These are phyloP conservation scores for Rhodotorula toruloides DNA, from an alignment of 768 basidiomycete genomes.

Conservation along the genomic window DNA sequence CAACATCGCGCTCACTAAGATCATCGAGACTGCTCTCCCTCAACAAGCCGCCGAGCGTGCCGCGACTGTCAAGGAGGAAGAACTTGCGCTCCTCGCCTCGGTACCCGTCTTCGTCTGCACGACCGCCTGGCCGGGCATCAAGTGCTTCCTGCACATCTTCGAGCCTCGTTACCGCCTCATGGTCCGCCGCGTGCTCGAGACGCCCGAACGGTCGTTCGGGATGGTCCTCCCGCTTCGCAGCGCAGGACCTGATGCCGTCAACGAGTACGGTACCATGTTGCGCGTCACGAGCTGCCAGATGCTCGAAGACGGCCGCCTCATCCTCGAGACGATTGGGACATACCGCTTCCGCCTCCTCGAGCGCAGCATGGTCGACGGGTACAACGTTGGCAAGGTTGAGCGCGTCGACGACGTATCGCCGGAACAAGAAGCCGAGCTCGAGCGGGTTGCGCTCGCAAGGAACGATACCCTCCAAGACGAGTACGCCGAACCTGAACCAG, in stretches of 20 bases:
- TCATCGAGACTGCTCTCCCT: conserved; percentile 63
- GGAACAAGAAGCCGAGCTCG: conserved; percentile 49
- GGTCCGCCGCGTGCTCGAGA: conserved; percentile 89
- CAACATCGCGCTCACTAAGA: conserved; percentile 46
- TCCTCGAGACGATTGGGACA: conserved; percentile 68
- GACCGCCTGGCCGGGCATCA: conserved; percentile 84
- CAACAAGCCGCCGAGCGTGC: conserved; percentile 61
- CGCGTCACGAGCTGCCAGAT: conserved; percentile 79
- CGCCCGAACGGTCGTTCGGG: conserved; percentile 71
- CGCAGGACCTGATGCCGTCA: conserved; percentile 50
- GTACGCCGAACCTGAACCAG: not conserved
- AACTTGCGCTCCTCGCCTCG: conserved; percentile 63
- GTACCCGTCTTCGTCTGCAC: conserved; percentile 89
- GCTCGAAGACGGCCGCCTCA: conserved; percentile 80
- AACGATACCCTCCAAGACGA: conserved; percentile 7
- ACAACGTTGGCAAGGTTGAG: conserved; percentile 52
- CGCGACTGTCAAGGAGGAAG: conserved; percentile 64
- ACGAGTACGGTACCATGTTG: conserved; percentile 89
- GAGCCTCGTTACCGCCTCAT: conserved; percentile 92
- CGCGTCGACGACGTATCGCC: conserved; percentile 50
- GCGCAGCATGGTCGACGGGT: conserved; percentile 77
- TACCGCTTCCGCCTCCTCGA: conserved; percentile 82
- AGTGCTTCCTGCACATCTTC: conserved; percentile 83
- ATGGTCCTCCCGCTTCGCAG: conserved; percentile 73
- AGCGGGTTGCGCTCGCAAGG: conserved; percentile 42